phyloP scores from a whole-genome alignment of 2,329 filamentous ascomycete species.

The Tolypocladium nubicola region DNA sequence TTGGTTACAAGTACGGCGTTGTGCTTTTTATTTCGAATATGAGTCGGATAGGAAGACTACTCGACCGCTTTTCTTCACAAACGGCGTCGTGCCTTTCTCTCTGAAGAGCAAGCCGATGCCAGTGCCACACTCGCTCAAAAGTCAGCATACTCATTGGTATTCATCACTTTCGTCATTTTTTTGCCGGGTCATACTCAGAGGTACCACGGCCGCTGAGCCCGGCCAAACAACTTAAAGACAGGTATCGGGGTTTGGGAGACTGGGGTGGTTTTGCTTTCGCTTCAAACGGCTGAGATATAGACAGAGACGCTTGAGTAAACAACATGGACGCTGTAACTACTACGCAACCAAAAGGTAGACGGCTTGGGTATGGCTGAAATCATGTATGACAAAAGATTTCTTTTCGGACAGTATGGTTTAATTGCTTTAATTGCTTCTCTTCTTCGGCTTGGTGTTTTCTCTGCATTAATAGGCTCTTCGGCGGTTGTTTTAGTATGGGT shows the following conservation, averaged over 20 bases:
- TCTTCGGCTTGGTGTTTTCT: constrained; percentile 6
- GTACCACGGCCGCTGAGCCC: neutral
- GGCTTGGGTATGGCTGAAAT: constrained; percentile 20
- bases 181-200: neutral
- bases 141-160: constrained; percentile 1
- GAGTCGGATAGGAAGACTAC: neutral
- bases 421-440: constrained; percentile 10
- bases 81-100: neutral
- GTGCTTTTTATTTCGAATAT: neutral
- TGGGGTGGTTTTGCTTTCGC: constrained; percentile 14
- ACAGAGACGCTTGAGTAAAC: constrained; percentile 15
- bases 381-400: constrained; percentile 23
- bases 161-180: neutral
- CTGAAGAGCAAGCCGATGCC: neutral
- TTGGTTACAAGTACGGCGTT: neutral
- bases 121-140: neutral
- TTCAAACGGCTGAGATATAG: constrained; percentile 24
- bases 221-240: constrained; percentile 2
- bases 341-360: constrained; percentile 22
- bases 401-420: constrained; percentile 13
- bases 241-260: constrained; percentile 3
- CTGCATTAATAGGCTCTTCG: neutral
- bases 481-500: neutral
- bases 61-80: neutral
- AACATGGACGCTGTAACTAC: constrained; percentile 25